A percentile compares a stretch with the other conserved stretches of the same genome.
Evolutionary conservation across 2,329 filamentous ascomycete species (phyloP).

Genomic region (Aspergillus hiratsukae): DNA sequence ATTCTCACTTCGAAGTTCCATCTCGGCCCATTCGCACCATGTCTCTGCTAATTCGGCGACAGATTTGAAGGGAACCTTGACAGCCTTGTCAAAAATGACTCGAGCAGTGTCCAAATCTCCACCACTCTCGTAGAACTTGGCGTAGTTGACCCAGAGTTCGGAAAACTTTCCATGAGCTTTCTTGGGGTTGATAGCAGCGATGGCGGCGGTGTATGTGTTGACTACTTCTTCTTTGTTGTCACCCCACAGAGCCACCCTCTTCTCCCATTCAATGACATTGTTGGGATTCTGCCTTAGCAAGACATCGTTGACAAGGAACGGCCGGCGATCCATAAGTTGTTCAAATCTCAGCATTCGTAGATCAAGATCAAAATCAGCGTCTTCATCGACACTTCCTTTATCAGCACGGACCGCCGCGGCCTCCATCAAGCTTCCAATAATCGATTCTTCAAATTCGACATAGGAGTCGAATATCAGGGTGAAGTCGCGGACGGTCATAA

Average conservation of each 20-base stretch:
- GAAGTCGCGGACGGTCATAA: constrained; percentile 98
- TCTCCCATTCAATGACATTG: constrained; percentile 95
- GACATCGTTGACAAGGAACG: constrained; percentile 95
- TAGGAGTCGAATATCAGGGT: constrained; percentile 95
- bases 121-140: constrained; percentile 90
- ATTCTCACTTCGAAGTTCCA: constrained; percentile 93
- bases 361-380: constrained; percentile 89
- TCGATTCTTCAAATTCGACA: constrained; percentile 92
- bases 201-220: constrained; percentile 90
- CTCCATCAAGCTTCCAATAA: constrained; percentile 89
- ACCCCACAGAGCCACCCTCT: constrained; percentile 91
- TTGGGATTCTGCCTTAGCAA: constrained; percentile 92
- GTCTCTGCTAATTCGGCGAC: constrained; percentile 96
- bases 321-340: constrained; percentile 92
- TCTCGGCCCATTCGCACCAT: constrained; percentile 99
- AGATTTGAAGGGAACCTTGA: constrained; percentile 96
- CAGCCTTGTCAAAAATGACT: constrained; percentile 94
- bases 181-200: constrained; percentile 87
- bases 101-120: constrained; percentile 80
- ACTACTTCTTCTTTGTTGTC: constrained; percentile 88
- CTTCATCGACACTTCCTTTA: constrained; percentile 70
- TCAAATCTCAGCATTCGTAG: constrained; percentile 98
- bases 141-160: constrained; percentile 93
- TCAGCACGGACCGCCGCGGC: constrained; percentile 74
- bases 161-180: constrained; percentile 91